Base-by-base conservation (phyloP, 129 eudicot species). In the Artemisia annua region DNA sequence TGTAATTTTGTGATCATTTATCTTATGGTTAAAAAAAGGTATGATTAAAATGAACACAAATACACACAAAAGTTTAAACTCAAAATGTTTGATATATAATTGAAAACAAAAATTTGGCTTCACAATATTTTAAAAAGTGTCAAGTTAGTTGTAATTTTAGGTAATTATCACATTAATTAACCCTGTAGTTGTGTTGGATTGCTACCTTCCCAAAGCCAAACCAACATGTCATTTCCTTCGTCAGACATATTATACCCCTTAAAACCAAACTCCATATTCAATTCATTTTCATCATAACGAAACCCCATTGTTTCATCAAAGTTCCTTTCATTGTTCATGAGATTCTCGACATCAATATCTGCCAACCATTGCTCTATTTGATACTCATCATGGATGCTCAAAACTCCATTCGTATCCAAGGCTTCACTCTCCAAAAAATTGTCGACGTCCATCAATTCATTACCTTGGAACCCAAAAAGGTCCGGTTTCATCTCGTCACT, bases 131-230 rank as follows among this genome's bases (percentile, higher is more conserved):
- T 28, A 28, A 28, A 24, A 28, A 28, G 5, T 26, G 4, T 26
- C 4, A 26, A 26, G 30, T 24, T 24, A 0, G 26, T 24, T 24
- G 26, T 24, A 24, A 24, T 24, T 24, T 28, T 28, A 28, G 32
- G 32, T 28, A 4, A 28, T 28, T 28, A 28, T 28, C 5, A 3
- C 32, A 28, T 28, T 28, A 28, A 28, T 3, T 28, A 28, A 28
- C 32, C 32, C 32, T 28, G 1, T 35, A 35, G 4, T 22, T 32
- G 57, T 70, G 54, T 11, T 51, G 26, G 67, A 64, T 70, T 24
- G 39, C 20, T 56, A 72, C 12, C 52, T 58, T 79, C 75, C 83
- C 79, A 73, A 55, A 73, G 79, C 64, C 63, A 73, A 59, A 28
- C 30, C 65, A 67, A 22, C 54, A 57, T 59, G 58, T 66, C 75